Conservation (phyloP, 371 early-diverging fungal genomes). For the Lichtheimia ramosa region DNA sequence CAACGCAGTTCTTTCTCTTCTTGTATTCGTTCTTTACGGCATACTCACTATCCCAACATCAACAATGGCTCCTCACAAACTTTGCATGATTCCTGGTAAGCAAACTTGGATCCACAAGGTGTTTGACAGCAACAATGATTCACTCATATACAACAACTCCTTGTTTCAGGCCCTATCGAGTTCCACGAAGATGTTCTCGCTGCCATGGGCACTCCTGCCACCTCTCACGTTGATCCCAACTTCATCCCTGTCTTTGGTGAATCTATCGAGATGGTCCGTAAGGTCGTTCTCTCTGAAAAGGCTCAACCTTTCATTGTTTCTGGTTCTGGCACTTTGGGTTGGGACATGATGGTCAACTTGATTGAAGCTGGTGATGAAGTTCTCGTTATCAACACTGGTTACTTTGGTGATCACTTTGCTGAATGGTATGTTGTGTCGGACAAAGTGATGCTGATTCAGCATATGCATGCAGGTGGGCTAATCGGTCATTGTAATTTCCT, state of each 20-base stretch:
- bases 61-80: constrained; percentile 54
- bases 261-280: constrained; percentile 79
- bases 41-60: not conserved
- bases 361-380: constrained; percentile 87
- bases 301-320: constrained; percentile 94
- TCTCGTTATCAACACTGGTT: constrained; percentile 91
- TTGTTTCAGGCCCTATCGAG: constrained; percentile 84
- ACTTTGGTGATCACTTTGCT: constrained; percentile 94
- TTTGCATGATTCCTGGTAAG: constrained; percentile 92
- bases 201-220: constrained; percentile 89
- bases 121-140: not conserved
- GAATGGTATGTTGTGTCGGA: constrained; percentile 68
- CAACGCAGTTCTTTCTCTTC: too few species aligned
- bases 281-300: constrained; percentile 76
- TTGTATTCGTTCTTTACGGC: too few species aligned
- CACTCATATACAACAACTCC: not conserved
- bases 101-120: not conserved
- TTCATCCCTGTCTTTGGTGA: constrained; percentile 90
- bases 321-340: constrained; percentile 93
- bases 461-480: not conserved
- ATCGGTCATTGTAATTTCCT: not conserved
- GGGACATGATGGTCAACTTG: constrained; percentile 95
- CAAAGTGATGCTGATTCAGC: too few species aligned
- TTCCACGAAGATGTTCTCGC: constrained; percentile 87
- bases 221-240: constrained; percentile 90